Evolutionary conservation across 1,284 basidiomycete species (phyloP), one percentile per base, ranked within the genome.

Genomic region (Marasmius tenuissimus): DNA sequence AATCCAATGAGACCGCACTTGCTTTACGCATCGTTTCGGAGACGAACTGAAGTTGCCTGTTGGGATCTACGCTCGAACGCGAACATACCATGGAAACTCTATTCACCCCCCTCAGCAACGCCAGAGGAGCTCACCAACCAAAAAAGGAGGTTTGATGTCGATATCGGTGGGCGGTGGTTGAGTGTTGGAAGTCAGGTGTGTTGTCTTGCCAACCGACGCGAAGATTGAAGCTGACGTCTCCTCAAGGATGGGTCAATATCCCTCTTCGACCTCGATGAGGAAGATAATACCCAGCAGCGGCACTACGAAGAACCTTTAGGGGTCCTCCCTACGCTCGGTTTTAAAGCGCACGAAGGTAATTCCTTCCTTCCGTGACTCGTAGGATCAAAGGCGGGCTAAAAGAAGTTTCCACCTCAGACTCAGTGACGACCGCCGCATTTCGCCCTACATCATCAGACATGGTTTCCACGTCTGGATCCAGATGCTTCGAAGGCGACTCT

Each of bases 51-150:
- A 0, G 81, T 96, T 34, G 89, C 89, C 68, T 81, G 84, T 56
- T 97, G 90, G 88, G 95, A 97, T 72, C 71, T 95, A 8, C 83
- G 94, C 3, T 81, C 87, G 0, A 83, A 90, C 65, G 77, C 85
- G 1, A 78, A 80, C 20, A 62, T 65, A 0, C 85, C 88, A 0
- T 57, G 85, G 2, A 76, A 75, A 22, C 73, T 79, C 18, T 82
- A 80, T 72, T 60, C 71, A 7, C 54, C 58, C 70, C 58, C 63
- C 50, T 22, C 39, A 38, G 18, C 37, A 56, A 57, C 63, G 6
- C 16, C 61, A 38, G 37, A 55, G 33, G 72, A 71, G 12, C 65
- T 69, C 54, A 91, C 91, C 18, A 96, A 96, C 70, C 94, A 96
- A 73, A 86, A 85, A 64, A 76, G 89, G 18, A 73, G 78, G 33